These are phyloP conservation scores for Lyophyllum atratum DNA, from an alignment of 768 basidiomycete genomes.

Conservation along the genomic window DNA sequence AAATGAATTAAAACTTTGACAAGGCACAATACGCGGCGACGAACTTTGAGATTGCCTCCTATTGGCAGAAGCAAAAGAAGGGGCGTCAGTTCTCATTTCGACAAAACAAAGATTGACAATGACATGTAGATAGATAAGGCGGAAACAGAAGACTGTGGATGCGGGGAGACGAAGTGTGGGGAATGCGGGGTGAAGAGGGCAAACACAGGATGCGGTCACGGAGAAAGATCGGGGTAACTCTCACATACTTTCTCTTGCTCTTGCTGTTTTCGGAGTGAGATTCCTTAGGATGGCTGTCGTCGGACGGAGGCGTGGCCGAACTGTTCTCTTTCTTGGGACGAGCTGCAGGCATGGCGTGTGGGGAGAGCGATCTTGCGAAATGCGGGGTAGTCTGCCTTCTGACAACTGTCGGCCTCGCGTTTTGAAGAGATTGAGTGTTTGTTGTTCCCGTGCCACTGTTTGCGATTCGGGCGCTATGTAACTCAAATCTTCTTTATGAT, in stretches of 20 bases:
- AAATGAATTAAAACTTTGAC: conserved; percentile 15
- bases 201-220: conserved; percentile 38
- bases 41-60: conserved; percentile 87
- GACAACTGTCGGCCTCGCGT: conserved; percentile 26
- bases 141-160: conserved; percentile 24
- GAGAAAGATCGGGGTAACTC: conserved; percentile 57
- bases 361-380: conserved; percentile 30
- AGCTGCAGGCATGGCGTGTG: conserved; percentile 60
- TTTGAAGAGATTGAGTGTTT: conserved; percentile 41
- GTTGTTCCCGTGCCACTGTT: conserved; percentile 44
- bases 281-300: conserved; percentile 60
- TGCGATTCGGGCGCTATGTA: conserved; percentile 40
- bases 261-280: conserved; percentile 66
- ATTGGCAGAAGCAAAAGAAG: conserved; percentile 22
- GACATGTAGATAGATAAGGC: conserved; percentile 34
- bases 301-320: conserved; percentile 66
- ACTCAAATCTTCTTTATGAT: conserved; percentile 38
- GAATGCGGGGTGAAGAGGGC: conserved; percentile 44
- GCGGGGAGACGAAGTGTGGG: conserved; percentile 37
- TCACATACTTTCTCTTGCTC: conserved; percentile 78
- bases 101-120: conserved; percentile 29
- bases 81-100: conserved; percentile 35
- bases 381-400: conserved; percentile 29
- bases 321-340: conserved; percentile 67
- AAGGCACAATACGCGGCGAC: conserved; percentile 25